These are phyloP conservation scores for Aspergillus arachidicola DNA, from an alignment of 2,329 filamentous ascomycete genomes.

Conservation along the genomic window DNA sequence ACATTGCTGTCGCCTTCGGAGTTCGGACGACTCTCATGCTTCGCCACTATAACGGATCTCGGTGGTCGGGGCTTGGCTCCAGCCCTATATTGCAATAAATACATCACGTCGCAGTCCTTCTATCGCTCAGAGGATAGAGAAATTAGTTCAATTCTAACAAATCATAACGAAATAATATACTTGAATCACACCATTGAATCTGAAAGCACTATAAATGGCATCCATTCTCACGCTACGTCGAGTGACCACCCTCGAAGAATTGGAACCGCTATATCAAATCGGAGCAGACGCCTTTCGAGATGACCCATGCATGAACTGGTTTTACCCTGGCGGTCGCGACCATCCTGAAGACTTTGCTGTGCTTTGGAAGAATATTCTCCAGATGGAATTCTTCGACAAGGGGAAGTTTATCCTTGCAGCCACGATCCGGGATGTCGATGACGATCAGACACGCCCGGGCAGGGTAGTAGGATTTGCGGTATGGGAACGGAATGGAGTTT, in stretches of 20 bases:
- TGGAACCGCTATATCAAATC: not conserved
- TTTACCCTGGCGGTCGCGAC: not conserved
- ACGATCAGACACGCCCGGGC: not conserved
- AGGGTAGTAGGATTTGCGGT: not conserved
- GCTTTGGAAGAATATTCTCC: not conserved
- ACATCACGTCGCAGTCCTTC: not conserved
- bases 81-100: not conserved
- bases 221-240: not conserved
- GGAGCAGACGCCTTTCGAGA: not conserved
- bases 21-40: not conserved
- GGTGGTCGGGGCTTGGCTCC: not conserved
- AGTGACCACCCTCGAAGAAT: not conserved
- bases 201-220: not conserved
- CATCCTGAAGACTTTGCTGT: not conserved
- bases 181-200: accelerated
- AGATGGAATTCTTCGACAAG: not conserved
- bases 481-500: not conserved
- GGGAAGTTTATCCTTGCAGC: not conserved
- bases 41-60: not conserved
- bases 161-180: too few relatives aligned
- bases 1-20: not conserved
- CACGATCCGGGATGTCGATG: not conserved
- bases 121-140: not conserved
- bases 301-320: not conserved
- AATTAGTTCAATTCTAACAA: too few relatives aligned